phyloP scores from a whole-genome alignment of 257 asterid species.

The Rubia yunnanensis region DNA sequence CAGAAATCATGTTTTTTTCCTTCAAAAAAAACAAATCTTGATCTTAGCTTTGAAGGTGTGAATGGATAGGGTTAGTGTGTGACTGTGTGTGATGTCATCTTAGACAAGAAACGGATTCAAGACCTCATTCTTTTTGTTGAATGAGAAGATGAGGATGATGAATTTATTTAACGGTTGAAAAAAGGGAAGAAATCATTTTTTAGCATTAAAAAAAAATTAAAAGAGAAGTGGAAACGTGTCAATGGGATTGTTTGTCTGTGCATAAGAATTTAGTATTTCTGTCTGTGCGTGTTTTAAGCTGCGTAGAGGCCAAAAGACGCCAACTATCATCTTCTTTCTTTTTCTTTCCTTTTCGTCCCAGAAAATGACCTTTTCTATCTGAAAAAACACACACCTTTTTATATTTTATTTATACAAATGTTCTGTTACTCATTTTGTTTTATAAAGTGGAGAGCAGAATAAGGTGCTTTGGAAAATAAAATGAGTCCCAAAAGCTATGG shows the following conservation, averaged over 20 bases:
- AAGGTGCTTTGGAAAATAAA: too few species aligned
- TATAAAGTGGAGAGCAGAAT: too few species aligned
- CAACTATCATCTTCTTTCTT: constrained; percentile 19
- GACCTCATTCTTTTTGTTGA: background rate
- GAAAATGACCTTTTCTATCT: constrained; percentile 21
- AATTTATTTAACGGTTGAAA: background rate
- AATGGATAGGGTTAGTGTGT: background rate
- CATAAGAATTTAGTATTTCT: constrained; percentile 11
- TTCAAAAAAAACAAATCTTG: background rate
- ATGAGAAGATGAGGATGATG: constrained; percentile 1
- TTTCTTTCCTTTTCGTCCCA: constrained; percentile 29
- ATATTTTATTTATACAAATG: background rate
- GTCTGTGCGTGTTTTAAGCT: constrained; percentile 43
- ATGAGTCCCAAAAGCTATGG: too few species aligned
- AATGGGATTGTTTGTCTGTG: constrained; percentile 12
- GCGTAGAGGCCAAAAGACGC: constrained; percentile 50
- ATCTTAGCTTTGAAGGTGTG: background rate
- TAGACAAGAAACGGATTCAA: constrained; percentile 2
- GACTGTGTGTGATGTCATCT: constrained; percentile 8
- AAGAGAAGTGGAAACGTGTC: constrained; percentile 34
- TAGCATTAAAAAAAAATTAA: too few species aligned
- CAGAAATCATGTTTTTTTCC: constrained; percentile 26
- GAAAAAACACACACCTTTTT: constrained; percentile 17
- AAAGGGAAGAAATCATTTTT: too few species aligned
- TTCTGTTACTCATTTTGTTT: too few species aligned